These are phyloP conservation scores for Candolleomyces aberdarensis DNA, from an alignment of 768 basidiomycete species.

Conservation along the genomic window DNA sequence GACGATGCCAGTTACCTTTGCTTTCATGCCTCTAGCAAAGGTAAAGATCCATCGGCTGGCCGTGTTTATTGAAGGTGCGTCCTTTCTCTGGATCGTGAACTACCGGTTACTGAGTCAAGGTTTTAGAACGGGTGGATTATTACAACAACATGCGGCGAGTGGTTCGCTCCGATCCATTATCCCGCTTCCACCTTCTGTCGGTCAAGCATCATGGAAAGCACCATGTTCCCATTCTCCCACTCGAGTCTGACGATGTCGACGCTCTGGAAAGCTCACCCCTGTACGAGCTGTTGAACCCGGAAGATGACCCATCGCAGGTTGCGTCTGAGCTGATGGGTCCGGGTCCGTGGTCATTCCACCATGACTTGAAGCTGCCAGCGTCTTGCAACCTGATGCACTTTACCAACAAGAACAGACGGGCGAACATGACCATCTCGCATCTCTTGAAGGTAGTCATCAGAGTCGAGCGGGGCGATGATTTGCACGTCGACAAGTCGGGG, in stretches of 20 bases:
- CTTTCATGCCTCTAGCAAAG: slow-evolving; percentile 81
- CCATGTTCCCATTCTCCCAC: slow-evolving; percentile 69
- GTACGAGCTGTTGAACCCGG: slow-evolving; percentile 42
- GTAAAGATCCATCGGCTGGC: slow-evolving; percentile 74
- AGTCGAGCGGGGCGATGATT: slow-evolving; percentile 78
- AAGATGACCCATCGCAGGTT: slow-evolving; percentile 52
- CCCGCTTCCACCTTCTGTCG: slow-evolving; percentile 57
- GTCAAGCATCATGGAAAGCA: slow-evolving; percentile 51
- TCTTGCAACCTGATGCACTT: slow-evolving; percentile 64
- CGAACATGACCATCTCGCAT: slow-evolving; percentile 76
- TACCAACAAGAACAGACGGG: slow-evolving; percentile 74
- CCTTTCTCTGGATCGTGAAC: neutral
- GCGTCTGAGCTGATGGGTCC: slow-evolving; percentile 65
- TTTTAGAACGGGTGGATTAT: slow-evolving; percentile 77
- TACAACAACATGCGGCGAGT: slow-evolving; percentile 65
- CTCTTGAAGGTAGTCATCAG: slow-evolving; percentile 78
- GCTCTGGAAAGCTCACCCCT: slow-evolving; percentile 69
- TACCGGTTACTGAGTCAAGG: neutral
- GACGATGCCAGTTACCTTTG: slow-evolving; percentile 72
- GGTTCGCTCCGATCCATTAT: slow-evolving; percentile 65
- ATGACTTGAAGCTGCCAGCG: slow-evolving; percentile 63
- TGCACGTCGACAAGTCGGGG: slow-evolving; percentile 60
- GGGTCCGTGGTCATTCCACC: slow-evolving; percentile 86
- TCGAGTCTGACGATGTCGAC: slow-evolving; percentile 64
- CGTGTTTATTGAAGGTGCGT: slow-evolving; percentile 77